Base-by-base conservation (phyloP, 805 yeast genomes). In the Starmerella etchellsii region DNA sequence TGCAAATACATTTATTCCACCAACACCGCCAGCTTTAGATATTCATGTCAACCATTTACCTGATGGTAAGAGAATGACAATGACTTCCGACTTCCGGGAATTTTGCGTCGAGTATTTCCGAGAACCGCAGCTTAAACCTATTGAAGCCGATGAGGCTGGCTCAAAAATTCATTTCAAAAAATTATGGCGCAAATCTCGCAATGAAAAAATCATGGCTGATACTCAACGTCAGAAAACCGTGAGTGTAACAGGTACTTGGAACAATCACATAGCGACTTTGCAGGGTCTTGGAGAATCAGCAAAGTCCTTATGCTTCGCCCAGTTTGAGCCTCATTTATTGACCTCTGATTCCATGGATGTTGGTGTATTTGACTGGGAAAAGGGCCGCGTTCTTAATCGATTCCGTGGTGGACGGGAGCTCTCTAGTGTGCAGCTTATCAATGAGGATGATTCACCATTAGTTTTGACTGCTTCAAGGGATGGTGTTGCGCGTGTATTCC, bases 371-470 rank as follows among this genome's bases (percentile, higher is more conserved):
- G 94, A 91, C 54, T 91, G 97, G 95, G 63, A 59, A n/a, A 67
- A 68, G 20, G 31, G 29, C 11, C 31, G 39, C 3, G 36, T 41
- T 31, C 32, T 39, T 14, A 71, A 78, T 28, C 71, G 76, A 53
- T 85, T 91, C 51, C 84, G 84, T 53, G 80, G 80, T 4, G 95
- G 95, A 2, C 83, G 94, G 0, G 78, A 78, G 48, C 78, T 91
- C 35, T 82, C 96, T 0, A 96, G 85, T 57, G 60, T 83, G 42
- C 81, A 81, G 56, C 73, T 85, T 47, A 61, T 91, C 41, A 91
- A 91, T 57, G 98, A 91, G 55, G 98, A 91, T 57, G 97, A 91
- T 57, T 65, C 72, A 16, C 93, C 96, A 3, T 63, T 91, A 42
- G 61, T 91, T 37, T 62, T 91, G 59, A 74, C 94, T 0, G 96